Conservation (phyloP, 768 basidiomycete genomes). For the Pleurotus giganteus region DNA sequence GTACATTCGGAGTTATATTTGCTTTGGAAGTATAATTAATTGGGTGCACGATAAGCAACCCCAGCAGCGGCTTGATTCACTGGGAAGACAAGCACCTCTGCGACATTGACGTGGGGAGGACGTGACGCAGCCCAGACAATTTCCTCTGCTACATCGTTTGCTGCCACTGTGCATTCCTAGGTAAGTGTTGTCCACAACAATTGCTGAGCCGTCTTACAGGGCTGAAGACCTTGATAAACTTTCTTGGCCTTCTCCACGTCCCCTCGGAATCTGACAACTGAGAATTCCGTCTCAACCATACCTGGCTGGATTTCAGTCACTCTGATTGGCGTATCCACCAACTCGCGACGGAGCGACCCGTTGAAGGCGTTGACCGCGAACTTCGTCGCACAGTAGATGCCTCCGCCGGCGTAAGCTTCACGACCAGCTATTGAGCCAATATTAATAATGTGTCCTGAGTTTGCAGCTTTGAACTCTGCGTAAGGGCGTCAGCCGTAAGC, state of each 20-base stretch:
- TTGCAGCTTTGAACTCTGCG: slow-evolving; percentile 74
- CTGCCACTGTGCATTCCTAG: slow-evolving; percentile 50
- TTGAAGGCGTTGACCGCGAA: slow-evolving; percentile 86
- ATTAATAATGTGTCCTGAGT: slow-evolving; percentile 89
- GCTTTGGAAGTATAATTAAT: slow-evolving; percentile 24
- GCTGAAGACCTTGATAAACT: slow-evolving; percentile 88
- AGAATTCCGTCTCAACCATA: slow-evolving; percentile 95
- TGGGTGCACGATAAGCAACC: slow-evolving; percentile 53
- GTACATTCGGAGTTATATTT: not conserved
- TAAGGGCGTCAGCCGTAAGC: not conserved
- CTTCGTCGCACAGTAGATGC: slow-evolving; percentile 92
- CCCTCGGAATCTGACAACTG: slow-evolving; percentile 84
- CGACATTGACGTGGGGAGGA: slow-evolving; percentile 90
- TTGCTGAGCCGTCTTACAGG: slow-evolving; percentile 50
- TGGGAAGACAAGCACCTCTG: slow-evolving; percentile 75
- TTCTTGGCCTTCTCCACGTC: slow-evolving; percentile 79
- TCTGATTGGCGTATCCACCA: slow-evolving; percentile 90
- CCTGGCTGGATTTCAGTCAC: slow-evolving; percentile 96
- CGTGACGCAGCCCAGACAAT: slow-evolving; percentile 96
- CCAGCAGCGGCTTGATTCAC: slow-evolving; percentile 76
- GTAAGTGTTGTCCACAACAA: slow-evolving; percentile 11
- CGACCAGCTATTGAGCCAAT: slow-evolving; percentile 89
- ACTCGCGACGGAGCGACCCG: slow-evolving; percentile 75
- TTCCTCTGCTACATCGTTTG: slow-evolving; percentile 92
- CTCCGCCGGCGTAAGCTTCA: slow-evolving; percentile 87